phyloP scores from a whole-genome alignment of 2,329 filamentous ascomycete species.

The Nothophoma quercina region DNA sequence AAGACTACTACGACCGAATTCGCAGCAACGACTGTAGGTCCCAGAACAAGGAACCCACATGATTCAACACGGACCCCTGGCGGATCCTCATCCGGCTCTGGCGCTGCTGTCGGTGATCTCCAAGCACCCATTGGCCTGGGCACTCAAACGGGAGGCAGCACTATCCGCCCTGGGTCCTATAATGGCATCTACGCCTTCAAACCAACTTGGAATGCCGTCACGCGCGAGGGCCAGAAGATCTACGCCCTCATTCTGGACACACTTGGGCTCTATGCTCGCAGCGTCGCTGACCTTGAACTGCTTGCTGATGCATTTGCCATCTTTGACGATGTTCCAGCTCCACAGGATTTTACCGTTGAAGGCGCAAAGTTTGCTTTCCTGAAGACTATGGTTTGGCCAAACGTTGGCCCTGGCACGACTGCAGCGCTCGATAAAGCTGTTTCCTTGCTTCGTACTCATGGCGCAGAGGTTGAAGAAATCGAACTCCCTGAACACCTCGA shows the following conservation, averaged over 20 bases:
- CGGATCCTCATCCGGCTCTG: constrained; percentile 72
- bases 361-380: constrained; percentile 63
- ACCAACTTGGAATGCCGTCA: constrained; percentile 70
- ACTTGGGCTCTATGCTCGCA: constrained; percentile 66
- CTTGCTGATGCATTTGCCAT: constrained; percentile 64
- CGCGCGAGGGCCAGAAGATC: constrained; percentile 67
- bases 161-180: constrained; percentile 69
- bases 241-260: constrained; percentile 69
- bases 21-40: constrained; percentile 62
- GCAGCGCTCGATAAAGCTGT: constrained; percentile 47
- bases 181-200: constrained; percentile 72
- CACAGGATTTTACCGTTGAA: constrained; percentile 47
- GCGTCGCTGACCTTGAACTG: constrained; percentile 65
- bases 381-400: constrained; percentile 60
- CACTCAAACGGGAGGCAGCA: constrained; percentile 72
- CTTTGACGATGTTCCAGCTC: constrained; percentile 56
- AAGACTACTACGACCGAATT: constrained; percentile 71
- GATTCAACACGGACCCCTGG: constrained; percentile 64
- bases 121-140: constrained; percentile 69
- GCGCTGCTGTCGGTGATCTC: constrained; percentile 69
- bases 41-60: constrained; percentile 66
- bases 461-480: constrained; percentile 65
- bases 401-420: constrained; percentile 46
- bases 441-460: constrained; percentile 51
- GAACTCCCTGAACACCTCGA: constrained; percentile 60